These are phyloP conservation scores for Plasmodium gaboni DNA, from an alignment of 169 alveolate genomes.

Conservation along the genomic window DNA sequence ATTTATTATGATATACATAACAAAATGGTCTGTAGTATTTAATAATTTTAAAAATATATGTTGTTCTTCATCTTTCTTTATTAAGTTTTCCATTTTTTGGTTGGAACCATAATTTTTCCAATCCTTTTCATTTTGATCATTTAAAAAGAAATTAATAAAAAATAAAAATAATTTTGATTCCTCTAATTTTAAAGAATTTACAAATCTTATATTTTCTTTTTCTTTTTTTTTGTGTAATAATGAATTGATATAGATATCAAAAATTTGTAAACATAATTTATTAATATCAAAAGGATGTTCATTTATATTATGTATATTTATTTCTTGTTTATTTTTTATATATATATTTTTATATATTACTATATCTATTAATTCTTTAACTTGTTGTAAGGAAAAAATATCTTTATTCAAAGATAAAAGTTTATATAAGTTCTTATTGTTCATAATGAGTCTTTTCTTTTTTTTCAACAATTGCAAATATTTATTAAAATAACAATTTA, in stretches of 20 bases:
- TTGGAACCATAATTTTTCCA: neutral
- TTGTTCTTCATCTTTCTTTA: neutral
- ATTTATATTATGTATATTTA: too few species aligned
- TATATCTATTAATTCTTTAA: neutral
- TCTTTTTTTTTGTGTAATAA: conserved; percentile 9
- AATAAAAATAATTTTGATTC: neutral
- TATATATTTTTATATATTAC: neutral
- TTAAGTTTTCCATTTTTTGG: neutral
- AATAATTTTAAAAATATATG: conserved; percentile 3
- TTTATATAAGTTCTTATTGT: too few species aligned
- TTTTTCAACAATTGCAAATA: neutral
- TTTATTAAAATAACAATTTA: conserved; percentile 29
- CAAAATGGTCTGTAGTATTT: too few species aligned
- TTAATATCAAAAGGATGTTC: conserved; percentile 7
- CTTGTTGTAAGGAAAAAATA: neutral
- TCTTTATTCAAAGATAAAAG: conserved; percentile 1
- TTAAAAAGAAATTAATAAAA: conserved; percentile 19
- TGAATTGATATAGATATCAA: conserved; percentile 25
- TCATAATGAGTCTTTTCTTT: neutral
- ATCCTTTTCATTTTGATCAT: neutral
- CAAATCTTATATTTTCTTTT: neutral
- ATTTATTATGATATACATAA: neutral
- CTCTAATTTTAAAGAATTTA: neutral
- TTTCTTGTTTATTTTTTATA: neutral
- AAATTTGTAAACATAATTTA: conserved; percentile 9